These are phyloP conservation scores for Coemansia sp. DNA, from an alignment of 192 early-diverging fungal species.

Conservation along the genomic window DNA sequence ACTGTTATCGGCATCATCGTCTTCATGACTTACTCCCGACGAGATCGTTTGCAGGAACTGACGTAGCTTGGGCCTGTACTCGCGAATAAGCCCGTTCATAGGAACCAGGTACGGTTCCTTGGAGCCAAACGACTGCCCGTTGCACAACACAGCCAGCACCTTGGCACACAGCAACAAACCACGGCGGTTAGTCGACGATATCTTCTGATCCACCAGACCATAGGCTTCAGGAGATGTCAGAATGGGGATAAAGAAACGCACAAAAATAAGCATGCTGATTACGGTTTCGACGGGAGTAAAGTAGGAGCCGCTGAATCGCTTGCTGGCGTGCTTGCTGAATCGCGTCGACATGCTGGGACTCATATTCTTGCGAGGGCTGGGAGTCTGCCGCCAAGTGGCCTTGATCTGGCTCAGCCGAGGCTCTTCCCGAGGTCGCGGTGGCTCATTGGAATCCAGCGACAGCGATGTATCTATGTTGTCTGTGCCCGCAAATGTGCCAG, in stretches of 20 bases:
- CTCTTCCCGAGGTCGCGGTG: conserved; percentile 3
- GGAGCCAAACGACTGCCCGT: conserved; percentile 87
- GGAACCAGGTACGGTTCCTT: conserved; percentile 91
- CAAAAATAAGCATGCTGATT: conserved; percentile 80
- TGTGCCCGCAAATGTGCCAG: conserved; percentile 20
- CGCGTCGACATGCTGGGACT: conserved; percentile 24
- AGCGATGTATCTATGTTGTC: conserved; percentile 21
- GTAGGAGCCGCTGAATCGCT: conserved; percentile 46
- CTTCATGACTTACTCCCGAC: conserved; percentile 6
- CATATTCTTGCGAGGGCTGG: conserved; percentile 32
- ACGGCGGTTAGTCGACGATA: conserved; percentile 72
- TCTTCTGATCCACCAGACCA: conserved; percentile 56
- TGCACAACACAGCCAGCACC: conserved; percentile 92
- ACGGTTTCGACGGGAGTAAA: conserved; percentile 65
- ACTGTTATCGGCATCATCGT: conserved; percentile 3
- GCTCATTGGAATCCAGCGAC: conserved; percentile 6
- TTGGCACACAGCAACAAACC: conserved; percentile 88
- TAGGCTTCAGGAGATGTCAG: conserved; percentile 89
- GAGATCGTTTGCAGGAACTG: conserved; percentile 69
- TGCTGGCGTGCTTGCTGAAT: conserved; percentile 37
- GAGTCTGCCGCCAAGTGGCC: conserved; percentile 35
- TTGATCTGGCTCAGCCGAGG: conserved; percentile 29
- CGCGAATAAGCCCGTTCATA: conserved; percentile 80
- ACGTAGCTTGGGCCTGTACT: conserved; percentile 78
- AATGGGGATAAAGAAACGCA: conserved; percentile 92